Conservation (phyloP, 2,329 filamentous ascomycete species). For the Pseudocercospora fijiensis region DNA sequence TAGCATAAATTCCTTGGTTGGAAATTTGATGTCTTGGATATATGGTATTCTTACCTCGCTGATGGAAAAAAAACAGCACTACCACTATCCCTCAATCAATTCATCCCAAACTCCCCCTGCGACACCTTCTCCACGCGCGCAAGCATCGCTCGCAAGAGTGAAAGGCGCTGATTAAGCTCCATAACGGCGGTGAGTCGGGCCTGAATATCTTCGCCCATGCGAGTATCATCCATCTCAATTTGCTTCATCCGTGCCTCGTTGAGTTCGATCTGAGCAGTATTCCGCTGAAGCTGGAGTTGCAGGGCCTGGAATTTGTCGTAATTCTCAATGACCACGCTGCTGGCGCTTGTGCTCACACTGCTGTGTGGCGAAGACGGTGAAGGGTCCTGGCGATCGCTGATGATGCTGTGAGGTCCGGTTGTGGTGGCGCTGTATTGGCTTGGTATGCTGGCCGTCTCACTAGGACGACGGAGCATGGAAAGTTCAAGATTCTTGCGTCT, state of each 20-base stretch:
- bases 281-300: constrained; percentile 22
- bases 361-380: constrained; percentile 20
- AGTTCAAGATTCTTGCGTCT: constrained; percentile 20
- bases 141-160: constrained; percentile 16
- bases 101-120: constrained; percentile 17
- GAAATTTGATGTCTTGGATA: too few relatives aligned
- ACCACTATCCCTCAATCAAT: constrained; percentile 6
- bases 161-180: constrained; percentile 23
- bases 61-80: neutral
- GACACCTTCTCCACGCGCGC: constrained; percentile 20
- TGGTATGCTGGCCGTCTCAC: constrained; percentile 15
- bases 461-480: constrained; percentile 19
- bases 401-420: constrained; percentile 9
- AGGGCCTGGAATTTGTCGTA: constrained; percentile 22
- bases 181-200: constrained; percentile 19
- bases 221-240: constrained; percentile 14
- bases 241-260: constrained; percentile 25
- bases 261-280: constrained; percentile 24
- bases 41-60: neutral
- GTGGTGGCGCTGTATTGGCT: constrained; percentile 16
- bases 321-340: constrained; percentile 14
- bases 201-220: constrained; percentile 17
- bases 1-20: neutral
- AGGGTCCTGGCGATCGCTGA: constrained; percentile 11
- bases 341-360: constrained; percentile 17